A percentile compares a stretch with the other conserved stretches of the same genome.
These are phyloP conservation scores for Choricystis sp. DNA, from an alignment of 139 green algal genomes.

Conservation along the genomic window DNA sequence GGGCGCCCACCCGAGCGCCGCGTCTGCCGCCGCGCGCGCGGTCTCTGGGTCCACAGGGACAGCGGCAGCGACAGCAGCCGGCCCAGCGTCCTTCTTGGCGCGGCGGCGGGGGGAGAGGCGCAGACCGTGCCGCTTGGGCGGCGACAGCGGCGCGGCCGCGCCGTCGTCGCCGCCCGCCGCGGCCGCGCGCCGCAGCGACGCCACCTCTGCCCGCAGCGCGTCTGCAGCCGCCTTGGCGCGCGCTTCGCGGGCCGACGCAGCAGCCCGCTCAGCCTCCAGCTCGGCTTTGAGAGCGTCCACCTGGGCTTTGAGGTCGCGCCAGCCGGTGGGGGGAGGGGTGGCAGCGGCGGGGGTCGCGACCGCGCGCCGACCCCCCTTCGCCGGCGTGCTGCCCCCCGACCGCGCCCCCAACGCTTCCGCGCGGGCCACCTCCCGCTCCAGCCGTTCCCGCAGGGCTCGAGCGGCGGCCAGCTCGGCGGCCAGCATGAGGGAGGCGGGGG, in stretches of 20 bases:
- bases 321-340: not conserved
- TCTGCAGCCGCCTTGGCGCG: too few species aligned
- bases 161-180: not conserved
- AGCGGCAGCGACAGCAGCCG: too few species aligned
- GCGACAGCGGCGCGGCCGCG: not conserved
- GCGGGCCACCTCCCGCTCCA: constrained; percentile 33
- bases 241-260: too few species aligned
- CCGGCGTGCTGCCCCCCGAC: not conserved
- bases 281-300: not conserved
- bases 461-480: constrained; percentile 23
- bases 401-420: not conserved
- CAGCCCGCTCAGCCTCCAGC: constrained; percentile 3
- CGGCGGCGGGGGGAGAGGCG: not conserved
- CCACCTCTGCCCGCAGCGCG: not conserved
- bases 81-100: too few species aligned
- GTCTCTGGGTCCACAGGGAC: constrained; percentile 3
- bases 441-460: constrained; percentile 26
- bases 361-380: not conserved
- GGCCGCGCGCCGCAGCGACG: not conserved
- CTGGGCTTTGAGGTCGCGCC: not conserved
- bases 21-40: not conserved
- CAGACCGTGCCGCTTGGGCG: too few species aligned
- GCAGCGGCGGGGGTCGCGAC: constrained; percentile 2
- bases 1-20: not conserved
- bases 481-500: too few species aligned